Evolutionary conservation across 768 basidiomycete genomes (phyloP), one percentile per base, ranked within the genome.

Genomic region (Serendipita sp.): DNA sequence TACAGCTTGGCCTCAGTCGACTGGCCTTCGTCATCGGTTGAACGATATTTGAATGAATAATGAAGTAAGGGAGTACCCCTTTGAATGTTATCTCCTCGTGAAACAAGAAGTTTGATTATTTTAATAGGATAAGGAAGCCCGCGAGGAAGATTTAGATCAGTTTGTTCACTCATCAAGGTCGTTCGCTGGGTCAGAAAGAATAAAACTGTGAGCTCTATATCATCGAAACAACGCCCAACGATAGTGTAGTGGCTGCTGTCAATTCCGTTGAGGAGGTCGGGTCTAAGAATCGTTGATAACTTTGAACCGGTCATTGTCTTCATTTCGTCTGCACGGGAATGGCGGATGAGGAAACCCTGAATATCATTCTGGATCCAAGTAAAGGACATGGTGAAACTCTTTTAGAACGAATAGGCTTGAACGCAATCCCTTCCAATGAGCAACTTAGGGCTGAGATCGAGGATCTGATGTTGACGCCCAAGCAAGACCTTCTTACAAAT

Each of bases 41-140:
- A 71, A 65, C 78, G 73, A 73, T 88, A 78, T 48, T 82, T 79
- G 76, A 88, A 94, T 3, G 89, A 88, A 72, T 92, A 92, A 73
- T 84, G 88, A 70, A 97, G 79, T 38, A 97, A 81, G 68, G 85
- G 83, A 56, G 85, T 79, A 51, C 91, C 91, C 68, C 89, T 84
- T 18, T 78, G 71, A 44, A 98, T 77, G 13, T 75, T 63, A 2
- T 77, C 70, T 28, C 76, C 72, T 0, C 78, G 69, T 5, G 68
- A 70, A 3, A 80, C 80, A 70, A 86, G 83, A 67, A 92, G 76
- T 16, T 86, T 84, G 64, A 84, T 79, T 71, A 98, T 75, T 68
- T 82, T 89, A 71, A 98, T 81, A 63, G 94, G 94, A 77, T 84
- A 98, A 1, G 92, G 88, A 46, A 95, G 82, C n/a, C 77, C 75